Conservation (phyloP, 1,284 basidiomycete species). For the Ustilago tritici region DNA sequence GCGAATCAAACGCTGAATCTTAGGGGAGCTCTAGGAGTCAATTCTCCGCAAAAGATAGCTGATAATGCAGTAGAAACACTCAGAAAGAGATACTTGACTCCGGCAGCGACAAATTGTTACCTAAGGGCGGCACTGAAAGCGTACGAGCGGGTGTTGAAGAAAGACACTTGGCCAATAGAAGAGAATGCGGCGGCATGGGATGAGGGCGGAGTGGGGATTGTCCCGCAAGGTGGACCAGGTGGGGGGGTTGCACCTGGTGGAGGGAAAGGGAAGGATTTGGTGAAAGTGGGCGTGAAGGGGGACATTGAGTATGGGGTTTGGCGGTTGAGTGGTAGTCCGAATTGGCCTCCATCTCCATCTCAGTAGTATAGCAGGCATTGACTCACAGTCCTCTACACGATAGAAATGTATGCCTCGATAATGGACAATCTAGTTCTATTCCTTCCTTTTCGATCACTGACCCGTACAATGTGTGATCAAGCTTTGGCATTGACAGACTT, state of each 20-base stretch:
- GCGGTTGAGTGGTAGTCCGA: constrained; percentile 36
- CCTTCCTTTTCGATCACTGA: not conserved
- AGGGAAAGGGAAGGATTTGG: constrained; percentile 47
- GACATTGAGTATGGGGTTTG: constrained; percentile 60
- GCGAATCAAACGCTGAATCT: constrained; percentile 1
- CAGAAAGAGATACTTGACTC: constrained; percentile 50
- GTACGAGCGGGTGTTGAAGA: constrained; percentile 32
- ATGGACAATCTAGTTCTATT: not conserved
- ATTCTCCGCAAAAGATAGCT: constrained; percentile 44
- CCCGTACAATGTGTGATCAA: constrained; percentile 4
- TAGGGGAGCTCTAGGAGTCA: constrained; percentile 9
- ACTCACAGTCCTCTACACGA: not conserved
- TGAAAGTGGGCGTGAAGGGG: constrained; percentile 35
- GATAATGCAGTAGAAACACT: constrained; percentile 46
- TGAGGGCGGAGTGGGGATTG: constrained; percentile 21
- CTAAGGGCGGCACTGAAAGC: constrained; percentile 41
- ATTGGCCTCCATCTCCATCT: constrained; percentile 36
- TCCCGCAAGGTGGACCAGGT: constrained; percentile 32
- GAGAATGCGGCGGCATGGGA: constrained; percentile 31
- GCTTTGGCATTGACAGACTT: constrained; percentile 2
- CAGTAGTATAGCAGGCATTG: too few species aligned
- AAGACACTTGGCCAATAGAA: constrained; percentile 41
- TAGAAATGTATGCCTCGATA: not conserved
- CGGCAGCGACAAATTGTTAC: constrained; percentile 56
- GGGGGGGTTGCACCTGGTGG: constrained; percentile 40